Conservation (phyloP, 805 yeast species). For the Maudiozyma serrabonitensis region DNA sequence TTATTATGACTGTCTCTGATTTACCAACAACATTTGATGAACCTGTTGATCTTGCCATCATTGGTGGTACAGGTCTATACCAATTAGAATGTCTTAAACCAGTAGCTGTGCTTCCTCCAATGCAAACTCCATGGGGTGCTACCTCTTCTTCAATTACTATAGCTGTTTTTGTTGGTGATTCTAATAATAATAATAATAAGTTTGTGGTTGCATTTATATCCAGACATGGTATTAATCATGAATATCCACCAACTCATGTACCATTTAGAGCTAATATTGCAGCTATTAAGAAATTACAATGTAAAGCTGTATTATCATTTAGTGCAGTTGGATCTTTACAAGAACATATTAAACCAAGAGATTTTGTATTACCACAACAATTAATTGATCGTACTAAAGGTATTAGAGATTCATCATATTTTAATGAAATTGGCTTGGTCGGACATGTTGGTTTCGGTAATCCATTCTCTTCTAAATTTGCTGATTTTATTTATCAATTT, state of each 20-base stretch:
- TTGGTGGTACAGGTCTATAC: slow-evolving; percentile 98
- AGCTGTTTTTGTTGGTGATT: slow-evolving; percentile 48
- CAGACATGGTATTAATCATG: slow-evolving; percentile 89
- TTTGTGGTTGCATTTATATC: slow-evolving; percentile 89
- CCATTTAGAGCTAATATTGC: slow-evolving; percentile 94
- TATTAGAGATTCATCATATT: slow-evolving; percentile 78
- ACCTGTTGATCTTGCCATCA: slow-evolving; percentile 66
- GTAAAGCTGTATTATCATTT: slow-evolving; percentile 80
- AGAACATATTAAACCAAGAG: slow-evolving; percentile 83
- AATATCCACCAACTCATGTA: slow-evolving; percentile 81
- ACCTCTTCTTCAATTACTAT: slow-evolving; percentile 93
- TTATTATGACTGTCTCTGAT: slow-evolving; percentile 17
- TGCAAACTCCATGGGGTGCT: slow-evolving; percentile 94
- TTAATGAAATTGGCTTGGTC: slow-evolving; percentile 78
- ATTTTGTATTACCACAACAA: slow-evolving; percentile 94
- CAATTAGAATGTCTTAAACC: slow-evolving; percentile 73
- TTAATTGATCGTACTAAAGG: slow-evolving; percentile 96
- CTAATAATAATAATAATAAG: slow-evolving; percentile 2
- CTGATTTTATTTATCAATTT: slow-evolving; percentile 51
- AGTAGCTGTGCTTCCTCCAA: slow-evolving; percentile 64
- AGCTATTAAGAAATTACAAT: slow-evolving; percentile 82
- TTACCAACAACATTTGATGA: slow-evolving; percentile 20
- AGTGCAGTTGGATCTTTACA: slow-evolving; percentile 94
- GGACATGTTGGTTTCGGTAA: slow-evolving; percentile 98
- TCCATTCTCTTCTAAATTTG: slow-evolving; percentile 77